Base-by-base conservation (phyloP, 2,329 filamentous ascomycete species). In the Cladophialophora carrionii region DNA sequence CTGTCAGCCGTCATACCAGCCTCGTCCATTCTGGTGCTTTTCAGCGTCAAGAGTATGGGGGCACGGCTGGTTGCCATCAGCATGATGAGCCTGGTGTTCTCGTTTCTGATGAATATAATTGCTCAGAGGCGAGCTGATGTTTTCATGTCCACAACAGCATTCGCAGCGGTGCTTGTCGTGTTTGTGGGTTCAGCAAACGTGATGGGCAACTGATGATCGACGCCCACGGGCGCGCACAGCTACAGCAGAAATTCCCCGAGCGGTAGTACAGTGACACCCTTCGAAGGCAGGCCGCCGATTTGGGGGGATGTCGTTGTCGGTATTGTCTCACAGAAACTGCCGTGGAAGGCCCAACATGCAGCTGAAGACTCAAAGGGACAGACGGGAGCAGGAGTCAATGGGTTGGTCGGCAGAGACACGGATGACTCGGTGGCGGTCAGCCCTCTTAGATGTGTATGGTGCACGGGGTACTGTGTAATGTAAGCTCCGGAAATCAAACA, bases 81-180 rank as follows among this genome's bases (percentile, higher is more conserved):
- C 61, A 57, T 69, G 58, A 67, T 70, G 68, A 68, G 64, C 46
- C 41, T 69, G 60, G 65, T 67, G 3, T 70, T 70, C 52, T 68
- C 66, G 34, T 62, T 68, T 54, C 62, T 69, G 57, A 70, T 70
- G 68, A 69, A 64, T 34, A 60, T 70, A 17, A 66, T 70, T 62
- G 68, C 68, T 62, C 64, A 68, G 49, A 59, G 61, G 55, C 67
- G 67, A 57, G 66, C 68, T 10, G 68, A 70, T 57, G 61, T 69
- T 31, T 70, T 70, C 53, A 67, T 70, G 66, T 68, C 68, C 49
- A 68, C 68, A 20, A 70, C 68, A 41, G 66, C 66, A 8, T 70
- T 70, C 53, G 67, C 66, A 14, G 68, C 68, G 20, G 66, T 70
- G n/a, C 61, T 70, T 24, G 68, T 70, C 20, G 66, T 70, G 55